A percentile compares a stretch with the other conserved stretches of the same genome.
Conservation (phyloP, 1,284 basidiomycete species). For the Vanrija sp. region DNA sequence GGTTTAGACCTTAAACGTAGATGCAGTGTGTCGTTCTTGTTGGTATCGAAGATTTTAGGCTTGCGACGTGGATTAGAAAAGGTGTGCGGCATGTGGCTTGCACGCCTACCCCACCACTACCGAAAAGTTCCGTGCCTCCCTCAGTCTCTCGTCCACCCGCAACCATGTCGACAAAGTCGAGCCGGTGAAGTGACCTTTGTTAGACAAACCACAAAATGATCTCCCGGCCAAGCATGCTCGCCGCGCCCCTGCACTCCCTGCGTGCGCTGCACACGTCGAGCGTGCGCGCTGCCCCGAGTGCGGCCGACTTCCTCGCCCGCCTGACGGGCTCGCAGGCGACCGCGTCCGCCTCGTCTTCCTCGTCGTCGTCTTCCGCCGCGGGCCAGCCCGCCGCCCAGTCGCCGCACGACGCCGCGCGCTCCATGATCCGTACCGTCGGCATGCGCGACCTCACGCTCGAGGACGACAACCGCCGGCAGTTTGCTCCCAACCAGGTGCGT, state of each 20-base stretch:
- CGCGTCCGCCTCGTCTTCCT: no score
- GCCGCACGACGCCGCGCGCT: conserved; percentile 8
- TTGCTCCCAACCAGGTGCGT: conserved; percentile 9
- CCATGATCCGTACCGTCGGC: conserved; percentile 15
- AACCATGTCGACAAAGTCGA: not conserved
- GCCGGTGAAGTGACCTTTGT: not conserved
- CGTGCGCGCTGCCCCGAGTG: conserved; percentile 2
- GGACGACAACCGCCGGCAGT: conserved; percentile 4
- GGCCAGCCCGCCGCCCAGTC: not conserved
- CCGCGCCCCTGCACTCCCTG: not conserved
- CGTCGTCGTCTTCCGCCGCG: not conserved
- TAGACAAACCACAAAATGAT: not conserved
- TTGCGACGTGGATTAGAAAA: no score
- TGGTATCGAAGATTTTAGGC: no score
- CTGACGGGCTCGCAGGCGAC: not conserved
- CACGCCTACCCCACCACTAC: no score
- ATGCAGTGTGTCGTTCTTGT: no score
- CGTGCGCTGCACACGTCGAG: conserved; percentile 5
- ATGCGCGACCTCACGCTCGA: conserved; percentile 3
- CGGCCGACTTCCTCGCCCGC: conserved; percentile 19
- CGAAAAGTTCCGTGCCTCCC: no score
- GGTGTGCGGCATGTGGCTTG: no score
- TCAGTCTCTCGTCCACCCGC: not conserved
- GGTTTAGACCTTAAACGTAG: no score
- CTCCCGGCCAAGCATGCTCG: no score